phyloP scores from a whole-genome alignment of 225 moss, liverwort and hornwort species.

The Straminergon stramineum region DNA sequence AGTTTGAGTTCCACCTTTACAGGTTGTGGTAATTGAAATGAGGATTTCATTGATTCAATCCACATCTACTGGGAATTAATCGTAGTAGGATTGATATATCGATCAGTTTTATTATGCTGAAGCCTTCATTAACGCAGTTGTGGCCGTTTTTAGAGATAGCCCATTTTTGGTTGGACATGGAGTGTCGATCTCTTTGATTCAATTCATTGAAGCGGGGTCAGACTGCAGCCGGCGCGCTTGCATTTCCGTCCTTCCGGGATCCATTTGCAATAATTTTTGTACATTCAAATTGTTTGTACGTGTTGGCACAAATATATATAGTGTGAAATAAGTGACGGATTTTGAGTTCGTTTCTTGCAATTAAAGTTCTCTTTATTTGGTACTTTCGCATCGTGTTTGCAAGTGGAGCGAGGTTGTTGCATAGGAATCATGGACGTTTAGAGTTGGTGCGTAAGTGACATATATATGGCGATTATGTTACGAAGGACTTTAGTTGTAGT shows the following conservation, averaged over 20 bases:
- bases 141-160: background rate
- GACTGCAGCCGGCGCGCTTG: background rate
- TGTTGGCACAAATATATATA: too few species aligned
- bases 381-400: background rate
- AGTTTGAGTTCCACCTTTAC: background rate
- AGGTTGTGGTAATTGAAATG: background rate
- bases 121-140: too few species aligned
- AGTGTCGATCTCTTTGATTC: background rate
- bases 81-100: background rate
- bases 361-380: too few species aligned
- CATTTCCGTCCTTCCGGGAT: background rate
- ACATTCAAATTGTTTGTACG: background rate
- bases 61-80: background rate
- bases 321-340: background rate
- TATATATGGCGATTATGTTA: background rate
- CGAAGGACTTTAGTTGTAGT: background rate
- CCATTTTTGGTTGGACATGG: background rate
- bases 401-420: too few species aligned
- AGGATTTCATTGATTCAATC: background rate
- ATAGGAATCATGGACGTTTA: background rate
- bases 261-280: background rate
- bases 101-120: background rate
- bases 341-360: background rate
- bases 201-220: background rate
- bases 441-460: background rate